A percentile compares a stretch with the other conserved stretches of the same genome.
Evolutionary conservation across 352 stramenopile genomes (phyloP).

Genomic region (Pythium aristosporum): DNA sequence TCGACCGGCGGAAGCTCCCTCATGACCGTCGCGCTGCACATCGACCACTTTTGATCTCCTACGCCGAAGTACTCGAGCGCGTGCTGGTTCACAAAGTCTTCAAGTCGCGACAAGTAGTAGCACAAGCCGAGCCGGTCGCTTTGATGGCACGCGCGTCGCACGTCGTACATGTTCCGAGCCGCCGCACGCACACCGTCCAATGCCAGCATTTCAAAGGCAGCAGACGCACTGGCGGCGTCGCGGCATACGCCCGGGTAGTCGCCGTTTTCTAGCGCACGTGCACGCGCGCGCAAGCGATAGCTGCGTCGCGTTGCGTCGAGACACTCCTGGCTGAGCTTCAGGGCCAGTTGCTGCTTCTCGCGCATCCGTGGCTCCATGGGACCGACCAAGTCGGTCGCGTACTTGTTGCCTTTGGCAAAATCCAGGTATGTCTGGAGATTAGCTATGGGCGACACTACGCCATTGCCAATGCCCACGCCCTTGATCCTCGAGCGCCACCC

Average conservation of each 20-base stretch:
- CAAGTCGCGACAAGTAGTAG: conserved; percentile 60
- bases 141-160: conserved; percentile 49
- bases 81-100: conserved; percentile 55
- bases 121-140: conserved; percentile 55
- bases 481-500: conserved; percentile 48
- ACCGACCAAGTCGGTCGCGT: conserved; percentile 42
- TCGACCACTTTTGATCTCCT: conserved; percentile 33
- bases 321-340: conserved; percentile 9
- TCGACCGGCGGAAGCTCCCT: conserved; percentile 33
- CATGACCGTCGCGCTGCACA: conserved; percentile 42
- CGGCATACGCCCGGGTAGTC: conserved; percentile 22
- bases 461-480: conserved; percentile 86
- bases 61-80: conserved; percentile 51
- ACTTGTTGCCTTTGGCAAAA: conserved; percentile 46
- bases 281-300: conserved; percentile 7
- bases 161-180: conserved; percentile 68
- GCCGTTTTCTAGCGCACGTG: conserved; percentile 11
- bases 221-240: conserved; percentile 23
- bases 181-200: conserved; percentile 14
- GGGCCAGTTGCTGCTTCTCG: background rate
- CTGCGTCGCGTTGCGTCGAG: background rate
- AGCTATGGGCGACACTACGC: conserved; percentile 56
- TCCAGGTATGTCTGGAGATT: conserved; percentile 48
- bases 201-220: conserved; percentile 22
- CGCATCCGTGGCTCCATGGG: background rate